Base-by-base conservation (phyloP, 176 grass and related monocot species). In the Oryza longistaminata region DNA sequence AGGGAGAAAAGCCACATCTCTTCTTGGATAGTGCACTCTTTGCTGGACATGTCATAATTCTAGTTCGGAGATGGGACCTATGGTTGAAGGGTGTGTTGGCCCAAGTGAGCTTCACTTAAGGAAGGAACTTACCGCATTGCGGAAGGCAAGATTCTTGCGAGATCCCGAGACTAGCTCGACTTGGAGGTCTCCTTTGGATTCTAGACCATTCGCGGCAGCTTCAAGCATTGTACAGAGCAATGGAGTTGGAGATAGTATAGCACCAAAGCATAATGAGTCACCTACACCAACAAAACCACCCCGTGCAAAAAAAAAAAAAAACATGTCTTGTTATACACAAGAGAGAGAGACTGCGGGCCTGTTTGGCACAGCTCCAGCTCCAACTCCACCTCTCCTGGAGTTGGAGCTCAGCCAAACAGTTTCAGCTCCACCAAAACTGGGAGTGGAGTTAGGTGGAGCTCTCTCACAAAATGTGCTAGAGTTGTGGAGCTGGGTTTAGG, bases 51-150 rank as follows among this genome's bases (percentile, higher is more conserved):
- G 33, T 61, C n/a, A 3, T 37, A 44, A 67, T 81, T 75, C 49
- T 61, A 73, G 49, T 64, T 70, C 64, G 5, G 60, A 39, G 4
- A 82, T 90, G 68, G 86, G 71, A n/a, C 60, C 43, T 72, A 93
- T 88, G 80, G 71, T 88, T 84, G 92, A 90, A 80, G 86, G 52
- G 25, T 90, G 88, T 90, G 92, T 68, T 84, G 92, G 92, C 69
- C 92, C 92, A 77, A 93, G 92, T 81, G 86, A 93, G 69, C 92
- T 93, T 93, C 92, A 93, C 86, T 77, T 93, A 80, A 93, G 81
- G 88, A 93, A 90, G 80, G 88, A 90, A 82, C 86, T 93, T 83
- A 88, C 88, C 69, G 88, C 88, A 19, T 79, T 93, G 71, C 79
- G 70, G 24, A 90, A 88, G 86, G 86, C 92, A 9, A 88, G 79